phyloP scores from a whole-genome alignment of 2,329 filamentous ascomycete genomes.

The Apiospora pterosperma region DNA sequence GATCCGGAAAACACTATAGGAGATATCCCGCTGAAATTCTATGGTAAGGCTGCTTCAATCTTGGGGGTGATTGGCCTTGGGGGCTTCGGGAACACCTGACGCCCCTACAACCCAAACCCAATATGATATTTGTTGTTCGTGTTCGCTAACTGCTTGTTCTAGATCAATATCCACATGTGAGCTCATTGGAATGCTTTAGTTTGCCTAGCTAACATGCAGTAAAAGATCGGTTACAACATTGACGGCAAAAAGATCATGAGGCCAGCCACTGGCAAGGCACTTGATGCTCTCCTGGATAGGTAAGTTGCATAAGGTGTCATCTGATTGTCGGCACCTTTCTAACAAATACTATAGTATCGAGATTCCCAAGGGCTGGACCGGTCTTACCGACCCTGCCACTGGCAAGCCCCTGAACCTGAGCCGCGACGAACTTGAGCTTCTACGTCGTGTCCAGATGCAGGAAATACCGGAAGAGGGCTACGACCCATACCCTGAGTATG shows the following conservation, averaged over 20 bases:
- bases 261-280: conserved; percentile 86
- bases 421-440: conserved; percentile 81
- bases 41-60: conserved; percentile 53
- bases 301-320: background rate
- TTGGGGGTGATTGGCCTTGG: background rate
- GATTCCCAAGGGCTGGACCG: conserved; percentile 95
- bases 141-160: background rate
- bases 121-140: background rate
- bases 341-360: conserved; percentile 67
- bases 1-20: conserved; percentile 87
- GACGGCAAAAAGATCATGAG: conserved; percentile 98
- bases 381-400: conserved; percentile 87
- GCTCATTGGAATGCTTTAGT: too few relatives aligned
- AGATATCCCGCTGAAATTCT: conserved; percentile 89
- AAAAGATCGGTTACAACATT: conserved; percentile 97
- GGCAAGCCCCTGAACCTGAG: conserved; percentile 88
- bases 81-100: background rate
- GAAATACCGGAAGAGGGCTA: conserved; percentile 85
- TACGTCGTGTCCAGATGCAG: conserved; percentile 85
- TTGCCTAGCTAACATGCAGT: too few relatives aligned
- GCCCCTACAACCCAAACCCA: background rate
- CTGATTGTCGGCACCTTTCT: background rate
- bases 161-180: conserved; percentile 76
- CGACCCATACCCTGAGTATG: conserved; percentile 87
- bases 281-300: conserved; percentile 87